A percentile compares a stretch with the other conserved stretches of the same genome.
These are phyloP conservation scores for Cyclostephanos invisitatus DNA, from an alignment of 108 stramenopile genomes.

Conservation along the genomic window DNA sequence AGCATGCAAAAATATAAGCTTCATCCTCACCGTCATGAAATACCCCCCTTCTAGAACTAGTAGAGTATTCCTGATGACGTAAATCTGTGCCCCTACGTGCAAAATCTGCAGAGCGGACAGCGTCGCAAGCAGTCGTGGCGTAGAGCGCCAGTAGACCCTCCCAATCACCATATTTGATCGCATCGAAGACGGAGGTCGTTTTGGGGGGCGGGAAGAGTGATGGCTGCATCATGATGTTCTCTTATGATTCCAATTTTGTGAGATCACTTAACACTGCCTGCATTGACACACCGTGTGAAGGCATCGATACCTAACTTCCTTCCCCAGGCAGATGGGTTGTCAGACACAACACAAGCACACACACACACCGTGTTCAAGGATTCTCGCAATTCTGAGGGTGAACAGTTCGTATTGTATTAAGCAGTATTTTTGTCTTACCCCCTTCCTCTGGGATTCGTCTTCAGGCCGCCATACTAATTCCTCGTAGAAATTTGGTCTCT, in stretches of 20 bases:
- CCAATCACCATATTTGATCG: constrained; percentile 58
- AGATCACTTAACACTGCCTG: background rate
- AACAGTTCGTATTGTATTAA: too few species aligned
- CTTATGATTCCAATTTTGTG: background rate
- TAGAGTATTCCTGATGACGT: background rate
- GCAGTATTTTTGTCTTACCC: too few species aligned
- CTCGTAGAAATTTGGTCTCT: too few species aligned
- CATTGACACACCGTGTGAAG: too few species aligned
- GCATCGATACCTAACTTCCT: too few species aligned
- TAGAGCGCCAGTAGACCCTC: constrained; percentile 58
- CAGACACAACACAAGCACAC: too few species aligned
- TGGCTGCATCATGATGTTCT: background rate
- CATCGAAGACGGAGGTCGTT: constrained; percentile 49
- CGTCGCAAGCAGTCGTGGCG: constrained; percentile 45
- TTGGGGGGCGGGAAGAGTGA: constrained; percentile 1
- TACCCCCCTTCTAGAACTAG: constrained; percentile 4
- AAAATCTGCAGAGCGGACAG: constrained; percentile 38
- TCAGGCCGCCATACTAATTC: too few species aligned
- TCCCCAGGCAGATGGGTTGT: too few species aligned
- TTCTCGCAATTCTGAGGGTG: too few species aligned
- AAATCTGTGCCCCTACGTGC: constrained; percentile 7
- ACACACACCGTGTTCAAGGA: too few species aligned
- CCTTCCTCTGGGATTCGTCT: too few species aligned
- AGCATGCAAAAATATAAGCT: background rate
- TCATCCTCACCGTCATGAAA: constrained; percentile 32